Percentiles rank a stretch among this genome's conserved stretches.
phyloP scores from a whole-genome alignment of 148 eudicot genomes.

The Rhododendron vialii region DNA sequence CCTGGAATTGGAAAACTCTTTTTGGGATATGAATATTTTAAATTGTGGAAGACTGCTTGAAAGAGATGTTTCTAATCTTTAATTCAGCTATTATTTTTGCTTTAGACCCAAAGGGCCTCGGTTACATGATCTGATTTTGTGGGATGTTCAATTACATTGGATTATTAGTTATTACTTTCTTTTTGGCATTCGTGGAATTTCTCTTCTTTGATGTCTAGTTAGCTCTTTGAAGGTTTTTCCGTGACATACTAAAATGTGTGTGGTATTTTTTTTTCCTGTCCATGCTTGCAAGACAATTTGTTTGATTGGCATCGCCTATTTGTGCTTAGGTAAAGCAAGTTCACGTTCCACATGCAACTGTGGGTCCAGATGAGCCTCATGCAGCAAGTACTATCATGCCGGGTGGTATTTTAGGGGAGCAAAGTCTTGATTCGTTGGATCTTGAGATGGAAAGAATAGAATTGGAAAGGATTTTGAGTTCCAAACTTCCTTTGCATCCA shows the following conservation, averaged over 20 bases:
- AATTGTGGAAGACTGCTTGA: background rate
- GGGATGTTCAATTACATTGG: background rate
- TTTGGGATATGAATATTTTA: background rate
- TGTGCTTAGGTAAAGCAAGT: constrained; percentile 42
- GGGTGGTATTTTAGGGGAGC: constrained; percentile 65
- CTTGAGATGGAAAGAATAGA: constrained; percentile 46
- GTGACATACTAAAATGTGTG: background rate
- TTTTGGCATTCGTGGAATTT: too few relatives aligned
- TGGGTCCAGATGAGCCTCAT: constrained; percentile 98
- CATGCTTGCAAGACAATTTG: background rate
- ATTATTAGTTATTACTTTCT: too few relatives aligned
- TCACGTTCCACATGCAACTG: constrained; percentile 56
- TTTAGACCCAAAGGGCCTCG: background rate
- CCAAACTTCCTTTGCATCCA: constrained; percentile 88
- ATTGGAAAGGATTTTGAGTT: constrained; percentile 51
- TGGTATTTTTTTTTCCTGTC: background rate
- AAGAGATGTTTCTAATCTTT: background rate
- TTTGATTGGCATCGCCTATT: constrained; percentile 13
- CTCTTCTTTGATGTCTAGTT: too few relatives aligned
- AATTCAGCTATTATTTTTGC: background rate
- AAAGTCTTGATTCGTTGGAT: constrained; percentile 46
- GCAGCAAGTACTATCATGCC: constrained; percentile 82
- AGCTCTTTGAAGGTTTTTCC: background rate
- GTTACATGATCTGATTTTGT: background rate
- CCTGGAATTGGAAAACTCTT: background rate